Evolutionary conservation across 1,139 yeast genomes (phyloP).

Genomic region (Magnusiomyces ingens): DNA sequence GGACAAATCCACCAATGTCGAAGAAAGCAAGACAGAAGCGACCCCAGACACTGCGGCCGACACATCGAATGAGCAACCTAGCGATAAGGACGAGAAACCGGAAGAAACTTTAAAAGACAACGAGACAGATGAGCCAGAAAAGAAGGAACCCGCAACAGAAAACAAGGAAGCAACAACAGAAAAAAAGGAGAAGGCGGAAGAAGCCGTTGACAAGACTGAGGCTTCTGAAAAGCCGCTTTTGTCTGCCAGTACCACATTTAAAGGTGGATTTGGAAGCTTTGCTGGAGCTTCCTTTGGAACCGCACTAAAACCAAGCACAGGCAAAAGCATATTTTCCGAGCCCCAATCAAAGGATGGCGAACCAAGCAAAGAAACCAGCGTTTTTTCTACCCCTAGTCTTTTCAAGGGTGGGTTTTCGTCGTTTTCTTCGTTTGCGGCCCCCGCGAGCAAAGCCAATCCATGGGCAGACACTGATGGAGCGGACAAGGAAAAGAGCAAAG

Average conservation of each 20-base stretch:
- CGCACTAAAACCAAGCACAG: conserved; percentile 1
- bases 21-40: neutral
- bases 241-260: conserved; percentile 12
- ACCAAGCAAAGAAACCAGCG: conserved; percentile 3
- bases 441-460: conserved; percentile 12
- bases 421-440: conserved; percentile 10
- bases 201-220: conserved; percentile 6
- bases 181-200: conserved; percentile 5
- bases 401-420: conserved; percentile 20
- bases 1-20: neutral
- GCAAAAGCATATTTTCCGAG: conserved; percentile 4
- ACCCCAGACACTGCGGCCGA: neutral
- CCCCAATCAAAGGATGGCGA: neutral
- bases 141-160: neutral
- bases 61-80: conserved; percentile 5
- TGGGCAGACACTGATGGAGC: conserved; percentile 17
- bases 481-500: conserved; percentile 5
- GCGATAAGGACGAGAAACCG: conserved; percentile 2
- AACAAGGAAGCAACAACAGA: neutral
- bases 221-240: conserved; percentile 1
- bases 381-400: conserved; percentile 2
- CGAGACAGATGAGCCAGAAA: conserved; percentile 5
- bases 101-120: neutral
- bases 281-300: conserved; percentile 10
- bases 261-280: conserved; percentile 17